phyloP scores from a whole-genome alignment of 176 grass and related monocot genomes.

The Triticum turgidum region DNA sequence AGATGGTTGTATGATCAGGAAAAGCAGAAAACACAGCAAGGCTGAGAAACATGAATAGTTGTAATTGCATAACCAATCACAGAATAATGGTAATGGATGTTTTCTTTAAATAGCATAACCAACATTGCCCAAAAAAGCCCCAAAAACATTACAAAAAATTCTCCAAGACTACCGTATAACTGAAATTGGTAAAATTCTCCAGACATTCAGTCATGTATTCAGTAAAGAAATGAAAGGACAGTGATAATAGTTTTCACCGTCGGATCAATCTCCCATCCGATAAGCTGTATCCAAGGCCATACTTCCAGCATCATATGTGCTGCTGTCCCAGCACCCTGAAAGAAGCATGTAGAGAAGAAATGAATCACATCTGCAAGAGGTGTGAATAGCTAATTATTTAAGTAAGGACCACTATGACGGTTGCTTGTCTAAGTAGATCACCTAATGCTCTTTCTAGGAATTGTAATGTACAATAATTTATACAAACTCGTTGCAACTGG shows the following conservation, averaged over 20 bases:
- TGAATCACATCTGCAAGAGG: background rate
- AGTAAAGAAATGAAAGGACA: background rate
- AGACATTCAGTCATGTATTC: background rate
- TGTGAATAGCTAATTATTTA: background rate
- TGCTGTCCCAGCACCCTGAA: conserved; percentile 76
- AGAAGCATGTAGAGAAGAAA: conserved; percentile 17
- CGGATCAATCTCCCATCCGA: conserved; percentile 95
- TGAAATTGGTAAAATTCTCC: background rate
- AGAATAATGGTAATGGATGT: background rate
- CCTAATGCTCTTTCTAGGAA: background rate
- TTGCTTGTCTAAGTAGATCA: background rate
- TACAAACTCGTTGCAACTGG: background rate
- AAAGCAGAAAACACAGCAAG: conserved; percentile 1
- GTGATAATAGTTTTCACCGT: conserved; percentile 39
- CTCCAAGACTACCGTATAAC: background rate
- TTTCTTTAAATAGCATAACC: background rate
- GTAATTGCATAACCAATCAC: background rate
- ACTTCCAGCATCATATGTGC: conserved; percentile 73
- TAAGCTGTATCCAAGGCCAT: conserved; percentile 72
- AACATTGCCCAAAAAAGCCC: background rate
- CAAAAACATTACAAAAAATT: background rate
- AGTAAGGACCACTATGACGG: background rate
- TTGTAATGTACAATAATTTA: background rate
- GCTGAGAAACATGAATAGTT: background rate
- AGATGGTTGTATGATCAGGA: conserved; percentile 13